phyloP scores from a whole-genome alignment of 2,329 filamentous ascomycete genomes.

The Fusarium secorum region DNA sequence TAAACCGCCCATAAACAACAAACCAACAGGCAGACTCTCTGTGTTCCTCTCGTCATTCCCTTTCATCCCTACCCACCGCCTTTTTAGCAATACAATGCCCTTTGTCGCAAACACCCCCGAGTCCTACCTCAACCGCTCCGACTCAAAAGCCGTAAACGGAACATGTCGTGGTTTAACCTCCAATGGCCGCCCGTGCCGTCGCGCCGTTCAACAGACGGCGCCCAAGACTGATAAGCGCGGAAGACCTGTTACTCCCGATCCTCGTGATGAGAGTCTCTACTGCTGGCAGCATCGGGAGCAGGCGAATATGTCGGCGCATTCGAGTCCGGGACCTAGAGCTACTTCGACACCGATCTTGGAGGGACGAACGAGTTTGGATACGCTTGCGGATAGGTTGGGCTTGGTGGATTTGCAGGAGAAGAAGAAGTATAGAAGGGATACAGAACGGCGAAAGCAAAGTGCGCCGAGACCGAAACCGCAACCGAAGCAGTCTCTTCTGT shows the following conservation, averaged over 20 bases:
- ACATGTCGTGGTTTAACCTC: constrained; percentile 91
- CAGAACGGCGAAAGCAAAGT: constrained; percentile 35
- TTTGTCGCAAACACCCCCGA: constrained; percentile 74
- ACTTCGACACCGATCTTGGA: constrained; percentile 64
- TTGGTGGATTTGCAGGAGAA: constrained; percentile 70
- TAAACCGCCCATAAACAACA: neutral
- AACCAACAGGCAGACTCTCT: neutral
- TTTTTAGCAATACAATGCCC: constrained; percentile 44
- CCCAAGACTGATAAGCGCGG: constrained; percentile 22
- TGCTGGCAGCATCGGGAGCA: constrained; percentile 98
- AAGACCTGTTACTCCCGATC: constrained; percentile 51
- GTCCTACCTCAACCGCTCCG: constrained; percentile 76
- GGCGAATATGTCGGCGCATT: constrained; percentile 60
- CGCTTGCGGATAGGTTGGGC: constrained; percentile 80
- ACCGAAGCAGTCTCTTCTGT: constrained; percentile 44
- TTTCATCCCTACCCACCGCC: constrained; percentile 10
- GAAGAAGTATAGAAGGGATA: constrained; percentile 38
- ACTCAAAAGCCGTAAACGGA: constrained; percentile 82
- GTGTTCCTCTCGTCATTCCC: neutral
- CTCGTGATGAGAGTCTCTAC: constrained; percentile 70
- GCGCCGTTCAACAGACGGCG: constrained; percentile 62
- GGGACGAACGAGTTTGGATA: constrained; percentile 82
- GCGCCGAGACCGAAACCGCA: constrained; percentile 25
- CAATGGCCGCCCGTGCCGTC: constrained; percentile 82
- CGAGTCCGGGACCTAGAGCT: constrained; percentile 54